Conservation (phyloP, 2,329 filamentous ascomycete genomes). For the Trichoderma oligosporum region DNA sequence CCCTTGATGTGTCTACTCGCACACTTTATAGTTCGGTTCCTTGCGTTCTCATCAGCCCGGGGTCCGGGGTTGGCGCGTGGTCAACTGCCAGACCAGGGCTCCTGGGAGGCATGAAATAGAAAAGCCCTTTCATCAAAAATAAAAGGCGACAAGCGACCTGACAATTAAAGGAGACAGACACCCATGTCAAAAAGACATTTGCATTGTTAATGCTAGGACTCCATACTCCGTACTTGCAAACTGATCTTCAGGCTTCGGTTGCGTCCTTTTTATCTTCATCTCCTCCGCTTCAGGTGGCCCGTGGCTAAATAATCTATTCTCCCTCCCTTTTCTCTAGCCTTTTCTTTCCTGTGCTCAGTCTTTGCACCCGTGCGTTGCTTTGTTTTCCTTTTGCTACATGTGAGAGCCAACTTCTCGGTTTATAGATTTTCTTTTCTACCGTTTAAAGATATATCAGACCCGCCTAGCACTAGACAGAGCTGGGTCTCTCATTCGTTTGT, state of each 20-base stretch:
- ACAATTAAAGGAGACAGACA: constrained; percentile 15
- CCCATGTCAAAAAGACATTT: constrained; percentile 8
- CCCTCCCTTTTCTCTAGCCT: background rate
- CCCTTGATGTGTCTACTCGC: no score
- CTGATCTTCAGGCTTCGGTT: constrained; percentile 14
- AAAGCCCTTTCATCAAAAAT: constrained; percentile 9
- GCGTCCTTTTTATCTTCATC: constrained; percentile 1
- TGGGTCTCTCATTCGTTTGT: background rate
- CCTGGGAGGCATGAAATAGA: background rate
- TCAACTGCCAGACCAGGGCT: constrained; percentile 5
- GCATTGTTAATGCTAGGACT: background rate
- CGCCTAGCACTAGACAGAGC: constrained; percentile 1
- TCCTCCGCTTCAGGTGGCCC: background rate
- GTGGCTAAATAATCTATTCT: background rate
- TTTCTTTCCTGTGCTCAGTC: background rate
- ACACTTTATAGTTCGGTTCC: constrained; percentile 4
- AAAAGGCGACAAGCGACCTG: no score
- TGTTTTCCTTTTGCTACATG: background rate
- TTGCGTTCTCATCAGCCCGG: constrained; percentile 3
- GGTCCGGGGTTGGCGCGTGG: background rate
- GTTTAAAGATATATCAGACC: background rate
- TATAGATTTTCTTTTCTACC: background rate
- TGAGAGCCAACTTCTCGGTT: background rate
- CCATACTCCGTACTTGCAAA: background rate
- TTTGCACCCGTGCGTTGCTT: background rate